Conservation (phyloP, 805 yeast genomes). For the Saccharomycopsis sp. region DNA sequence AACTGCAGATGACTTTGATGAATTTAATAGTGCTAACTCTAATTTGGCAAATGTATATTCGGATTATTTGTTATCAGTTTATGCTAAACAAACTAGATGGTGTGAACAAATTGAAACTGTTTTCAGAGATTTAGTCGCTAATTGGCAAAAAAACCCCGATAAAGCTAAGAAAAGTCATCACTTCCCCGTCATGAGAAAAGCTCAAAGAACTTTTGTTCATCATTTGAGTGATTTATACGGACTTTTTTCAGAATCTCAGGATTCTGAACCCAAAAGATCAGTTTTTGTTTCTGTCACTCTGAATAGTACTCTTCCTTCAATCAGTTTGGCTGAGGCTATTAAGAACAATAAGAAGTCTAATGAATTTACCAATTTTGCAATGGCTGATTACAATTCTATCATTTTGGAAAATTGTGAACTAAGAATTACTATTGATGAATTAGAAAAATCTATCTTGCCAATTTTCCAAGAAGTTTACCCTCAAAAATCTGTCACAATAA, state of each 20-base stretch:
- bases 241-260: conserved; percentile 64
- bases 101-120: conserved; percentile 50
- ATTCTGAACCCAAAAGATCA: conserved; percentile 67
- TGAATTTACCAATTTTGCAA: conserved; percentile 18
- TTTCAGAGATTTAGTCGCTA: conserved; percentile 36
- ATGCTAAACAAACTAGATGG: conserved; percentile 52
- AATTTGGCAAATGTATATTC: conserved; percentile 32
- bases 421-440: conserved; percentile 39
- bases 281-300: conserved; percentile 43
- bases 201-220: conserved; percentile 64
- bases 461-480: conserved; percentile 14
- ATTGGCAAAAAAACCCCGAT: conserved; percentile 20
- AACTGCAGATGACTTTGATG: conserved; percentile 9
- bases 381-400: conserved; percentile 39
- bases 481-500: too few species aligned
- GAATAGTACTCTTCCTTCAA: conserved; percentile 29
- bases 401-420: conserved; percentile 40
- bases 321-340: conserved; percentile 26
- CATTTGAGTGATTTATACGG: conserved; percentile 50
- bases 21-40: conserved; percentile 18
- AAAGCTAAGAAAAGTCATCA: conserved; percentile 35
- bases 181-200: conserved; percentile 64
- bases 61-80: conserved; percentile 37
- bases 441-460: conserved; percentile 26
- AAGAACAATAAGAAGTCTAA: conserved; percentile 14